Evolutionary conservation across 2,329 filamentous ascomycete species (phyloP).

Genomic region (Aureobasidium melanogenum): DNA sequence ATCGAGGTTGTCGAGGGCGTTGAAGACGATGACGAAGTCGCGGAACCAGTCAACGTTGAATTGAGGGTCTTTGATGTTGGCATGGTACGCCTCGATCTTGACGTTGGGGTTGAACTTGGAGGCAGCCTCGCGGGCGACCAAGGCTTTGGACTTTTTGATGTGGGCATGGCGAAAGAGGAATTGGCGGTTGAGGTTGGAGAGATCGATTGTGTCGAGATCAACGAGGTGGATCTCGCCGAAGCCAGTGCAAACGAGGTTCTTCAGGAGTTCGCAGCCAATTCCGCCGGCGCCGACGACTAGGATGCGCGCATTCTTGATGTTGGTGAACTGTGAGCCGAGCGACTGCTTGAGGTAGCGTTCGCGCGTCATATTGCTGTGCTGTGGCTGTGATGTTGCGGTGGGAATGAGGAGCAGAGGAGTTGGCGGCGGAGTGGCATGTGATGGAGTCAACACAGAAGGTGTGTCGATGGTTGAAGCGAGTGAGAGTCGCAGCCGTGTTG

Average conservation of each 20-base stretch:
- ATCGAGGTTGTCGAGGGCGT: conserved; percentile 91
- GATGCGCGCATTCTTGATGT: conserved; percentile 69
- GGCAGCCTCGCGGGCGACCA: conserved; percentile 88
- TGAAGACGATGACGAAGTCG: conserved; percentile 80
- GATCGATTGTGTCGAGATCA: conserved; percentile 95
- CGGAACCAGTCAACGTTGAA: conserved; percentile 88
- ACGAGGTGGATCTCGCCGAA: conserved; percentile 92
- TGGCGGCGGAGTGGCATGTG: neutral
- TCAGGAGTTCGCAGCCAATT: conserved; percentile 94
- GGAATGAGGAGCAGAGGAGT: neutral
- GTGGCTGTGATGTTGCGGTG: neutral
- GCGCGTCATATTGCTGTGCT: conserved; percentile 34
- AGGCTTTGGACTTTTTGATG: conserved; percentile 92
- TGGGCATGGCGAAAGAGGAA: conserved; percentile 95
- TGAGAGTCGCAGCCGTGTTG: neutral
- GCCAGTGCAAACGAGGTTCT: conserved; percentile 86
- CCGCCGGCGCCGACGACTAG: conserved; percentile 94
- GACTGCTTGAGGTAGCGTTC: conserved; percentile 50
- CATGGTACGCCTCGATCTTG: conserved; percentile 80
- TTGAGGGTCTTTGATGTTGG: conserved; percentile 82
- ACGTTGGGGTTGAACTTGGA: conserved; percentile 82
- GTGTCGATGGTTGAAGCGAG: neutral
- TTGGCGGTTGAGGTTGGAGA: conserved; percentile 95
- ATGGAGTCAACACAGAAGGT: neutral
- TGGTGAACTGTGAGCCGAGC: conserved; percentile 55